Conservation (phyloP, 192 early-diverging fungal genomes). For the Coemansia sp. region DNA sequence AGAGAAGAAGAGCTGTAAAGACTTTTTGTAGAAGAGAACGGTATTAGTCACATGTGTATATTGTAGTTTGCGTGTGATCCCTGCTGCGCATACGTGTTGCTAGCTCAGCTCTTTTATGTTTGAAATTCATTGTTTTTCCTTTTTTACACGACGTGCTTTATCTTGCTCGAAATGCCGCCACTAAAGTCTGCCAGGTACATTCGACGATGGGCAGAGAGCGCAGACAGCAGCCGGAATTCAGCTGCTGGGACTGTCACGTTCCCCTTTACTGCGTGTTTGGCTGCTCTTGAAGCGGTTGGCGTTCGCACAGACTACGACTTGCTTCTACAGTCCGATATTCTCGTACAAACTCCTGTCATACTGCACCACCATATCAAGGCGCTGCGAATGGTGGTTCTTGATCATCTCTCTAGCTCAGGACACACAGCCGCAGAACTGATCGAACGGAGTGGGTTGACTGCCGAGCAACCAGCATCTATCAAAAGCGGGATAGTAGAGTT, state of each 20-base stretch:
- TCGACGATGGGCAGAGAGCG: conserved; percentile 3
- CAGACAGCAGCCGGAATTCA: neutral
- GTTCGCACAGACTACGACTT: conserved; percentile 45
- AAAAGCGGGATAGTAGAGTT: conserved; percentile 24
- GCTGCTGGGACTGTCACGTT: neutral
- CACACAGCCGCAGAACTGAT: conserved; percentile 25
- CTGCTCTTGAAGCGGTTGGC: conserved; percentile 30
- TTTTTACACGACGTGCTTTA: neutral
- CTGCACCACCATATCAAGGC: conserved; percentile 30
- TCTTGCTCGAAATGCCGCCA: conserved; percentile 24
- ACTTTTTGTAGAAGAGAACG: neutral
- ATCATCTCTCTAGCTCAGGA: conserved; percentile 33
- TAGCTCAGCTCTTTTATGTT: neutral
- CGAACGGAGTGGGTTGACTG: too few relatives aligned
- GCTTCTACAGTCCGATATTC: conserved; percentile 34
- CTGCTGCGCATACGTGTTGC: neutral
- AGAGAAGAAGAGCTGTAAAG: neutral
- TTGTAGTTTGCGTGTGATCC: neutral
- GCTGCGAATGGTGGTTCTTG: conserved; percentile 37
- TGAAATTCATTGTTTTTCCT: neutral
- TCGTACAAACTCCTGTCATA: conserved; percentile 20
- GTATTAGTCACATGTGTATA: neutral
- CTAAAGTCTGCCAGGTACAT: conserved; percentile 34
- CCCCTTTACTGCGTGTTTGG: conserved; percentile 22
- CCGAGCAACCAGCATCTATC: neutral